Evolutionary conservation across 2,329 filamentous ascomycete species (phyloP).

Genomic region (Exophiala lecanii-corni): DNA sequence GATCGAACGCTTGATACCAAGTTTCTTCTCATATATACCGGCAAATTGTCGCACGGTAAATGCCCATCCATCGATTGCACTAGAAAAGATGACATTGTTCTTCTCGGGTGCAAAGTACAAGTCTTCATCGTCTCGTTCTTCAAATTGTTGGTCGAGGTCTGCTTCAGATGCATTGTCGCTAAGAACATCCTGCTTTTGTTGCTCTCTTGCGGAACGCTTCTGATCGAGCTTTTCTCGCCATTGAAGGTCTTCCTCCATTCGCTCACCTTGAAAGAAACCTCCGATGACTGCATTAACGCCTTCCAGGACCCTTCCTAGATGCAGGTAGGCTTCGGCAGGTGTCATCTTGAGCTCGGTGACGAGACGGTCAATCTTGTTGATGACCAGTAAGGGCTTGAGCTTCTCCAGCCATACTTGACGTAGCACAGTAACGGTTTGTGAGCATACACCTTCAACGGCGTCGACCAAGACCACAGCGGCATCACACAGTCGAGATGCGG

Average conservation of each 20-base stretch:
- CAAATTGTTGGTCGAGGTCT: constrained; percentile 57
- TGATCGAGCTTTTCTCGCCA: constrained; percentile 94
- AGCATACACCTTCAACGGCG: constrained; percentile 96
- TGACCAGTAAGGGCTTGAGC: constrained; percentile 86
- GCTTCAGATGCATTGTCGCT: constrained; percentile 32
- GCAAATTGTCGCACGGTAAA: constrained; percentile 96
- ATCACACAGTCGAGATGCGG: constrained; percentile 88
- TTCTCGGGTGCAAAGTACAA: constrained; percentile 97
- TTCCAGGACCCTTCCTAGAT: constrained; percentile 83
- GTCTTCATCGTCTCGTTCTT: constrained; percentile 92
- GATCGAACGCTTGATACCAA: constrained; percentile 82
- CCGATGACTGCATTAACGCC: constrained; percentile 97
- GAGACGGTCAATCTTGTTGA: constrained; percentile 97
- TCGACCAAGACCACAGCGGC: constrained; percentile 92
- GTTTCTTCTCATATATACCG: constrained; percentile 88
- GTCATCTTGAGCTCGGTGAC: constrained; percentile 94
- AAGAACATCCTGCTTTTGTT: constrained; percentile 34
- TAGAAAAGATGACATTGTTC: constrained; percentile 98
- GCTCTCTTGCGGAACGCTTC: constrained; percentile 62
- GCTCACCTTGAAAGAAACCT: constrained; percentile 94
- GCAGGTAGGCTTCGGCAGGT: constrained; percentile 79
- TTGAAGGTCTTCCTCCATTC: constrained; percentile 96
- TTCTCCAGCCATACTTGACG: constrained; percentile 95
- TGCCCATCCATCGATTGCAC: constrained; percentile 97
- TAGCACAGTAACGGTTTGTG: constrained; percentile 94